phyloP scores from a whole-genome alignment of 768 basidiomycete species.

The Myochromella boudieri region DNA sequence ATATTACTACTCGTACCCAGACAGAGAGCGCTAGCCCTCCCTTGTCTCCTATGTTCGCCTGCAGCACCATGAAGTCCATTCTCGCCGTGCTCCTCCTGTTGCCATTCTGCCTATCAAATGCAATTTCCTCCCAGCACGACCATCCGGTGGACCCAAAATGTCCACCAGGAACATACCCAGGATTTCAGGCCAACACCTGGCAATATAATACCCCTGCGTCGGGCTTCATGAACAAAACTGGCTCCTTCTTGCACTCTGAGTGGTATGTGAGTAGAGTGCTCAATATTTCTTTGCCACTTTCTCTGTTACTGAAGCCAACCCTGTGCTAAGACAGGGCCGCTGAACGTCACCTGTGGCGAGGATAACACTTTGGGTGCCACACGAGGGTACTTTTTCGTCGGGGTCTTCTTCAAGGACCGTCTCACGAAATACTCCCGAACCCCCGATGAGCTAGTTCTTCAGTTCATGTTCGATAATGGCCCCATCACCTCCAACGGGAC shows the following conservation, averaged over 20 bases:
- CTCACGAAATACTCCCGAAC: not conserved
- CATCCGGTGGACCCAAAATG: not conserved
- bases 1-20: no score
- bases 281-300: not conserved
- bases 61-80: no score
- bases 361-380: constrained; percentile 7
- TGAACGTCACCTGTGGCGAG: not conserved
- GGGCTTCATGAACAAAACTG: not conserved
- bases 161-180: not conserved
- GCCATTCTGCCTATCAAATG: no score
- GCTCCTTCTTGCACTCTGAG: not conserved
- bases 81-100: no score
- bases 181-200: not conserved
- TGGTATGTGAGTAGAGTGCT: not conserved
- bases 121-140: no score
- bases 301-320: not conserved
- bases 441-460: not conserved
- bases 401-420: not conserved
- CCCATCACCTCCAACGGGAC: not conserved
- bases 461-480: not conserved
- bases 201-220: not conserved
- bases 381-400: not conserved
- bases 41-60: no score
- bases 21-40: no score
- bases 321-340: not conserved